phyloP scores from a whole-genome alignment of 2,329 filamentous ascomycete species.

The Thyridium curvatum region DNA sequence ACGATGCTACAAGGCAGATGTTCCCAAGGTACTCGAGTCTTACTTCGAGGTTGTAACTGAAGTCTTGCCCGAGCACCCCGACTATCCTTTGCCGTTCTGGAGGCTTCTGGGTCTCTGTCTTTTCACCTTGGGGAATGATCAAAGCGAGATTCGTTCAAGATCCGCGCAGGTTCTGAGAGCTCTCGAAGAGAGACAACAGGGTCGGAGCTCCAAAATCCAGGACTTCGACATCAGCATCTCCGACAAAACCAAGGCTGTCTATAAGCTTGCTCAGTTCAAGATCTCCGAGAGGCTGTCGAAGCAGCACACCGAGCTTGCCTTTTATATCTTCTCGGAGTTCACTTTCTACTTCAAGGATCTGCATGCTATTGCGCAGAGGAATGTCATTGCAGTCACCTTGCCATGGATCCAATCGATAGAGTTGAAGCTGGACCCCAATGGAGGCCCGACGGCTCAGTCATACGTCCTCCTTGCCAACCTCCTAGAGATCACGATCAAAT shows the following conservation, averaged over 20 bases:
- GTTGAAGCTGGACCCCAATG: constrained; percentile 84
- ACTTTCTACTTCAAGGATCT: constrained; percentile 88
- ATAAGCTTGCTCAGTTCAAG: constrained; percentile 95
- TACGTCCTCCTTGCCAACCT: constrained; percentile 94
- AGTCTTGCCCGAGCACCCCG: constrained; percentile 75
- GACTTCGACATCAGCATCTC: constrained; percentile 98
- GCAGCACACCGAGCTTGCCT: constrained; percentile 83
- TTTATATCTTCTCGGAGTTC: constrained; percentile 94
- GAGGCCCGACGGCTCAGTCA: constrained; percentile 82
- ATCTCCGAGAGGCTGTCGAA: constrained; percentile 86
- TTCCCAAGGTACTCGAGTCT: constrained; percentile 80
- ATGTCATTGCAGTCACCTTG: constrained; percentile 87
- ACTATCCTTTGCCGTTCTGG: constrained; percentile 84
- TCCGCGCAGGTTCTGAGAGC: constrained; percentile 75
- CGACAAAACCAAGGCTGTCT: constrained; percentile 96
- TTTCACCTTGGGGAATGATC: constrained; percentile 88
- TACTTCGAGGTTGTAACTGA: constrained; percentile 92
- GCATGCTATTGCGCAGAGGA: constrained; percentile 75
- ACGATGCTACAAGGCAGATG: constrained; percentile 79
- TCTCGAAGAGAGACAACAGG: constrained; percentile 73
- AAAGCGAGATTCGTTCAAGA: constrained; percentile 82
- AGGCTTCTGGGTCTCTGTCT: constrained; percentile 81
- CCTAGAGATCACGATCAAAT: constrained; percentile 93
- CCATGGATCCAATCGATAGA: constrained; percentile 97
- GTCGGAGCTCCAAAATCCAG: constrained; percentile 79